These are phyloP conservation scores for Talaromyces sp. DNA, from an alignment of 2,329 filamentous ascomycete species.

Conservation along the genomic window DNA sequence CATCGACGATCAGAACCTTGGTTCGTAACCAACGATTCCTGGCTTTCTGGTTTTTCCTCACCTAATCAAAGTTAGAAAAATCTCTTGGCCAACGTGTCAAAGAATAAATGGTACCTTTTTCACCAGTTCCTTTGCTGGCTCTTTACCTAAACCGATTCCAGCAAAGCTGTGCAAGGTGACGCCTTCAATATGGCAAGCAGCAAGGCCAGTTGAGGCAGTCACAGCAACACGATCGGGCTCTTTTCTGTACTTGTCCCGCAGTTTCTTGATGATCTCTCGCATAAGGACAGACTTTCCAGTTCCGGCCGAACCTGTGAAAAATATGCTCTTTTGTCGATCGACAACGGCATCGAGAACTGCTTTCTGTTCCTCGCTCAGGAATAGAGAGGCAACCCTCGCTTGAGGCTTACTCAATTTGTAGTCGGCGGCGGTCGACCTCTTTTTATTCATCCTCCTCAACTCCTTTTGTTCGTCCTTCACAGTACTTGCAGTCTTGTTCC, in stretches of 20 bases:
- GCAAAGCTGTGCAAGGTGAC: slow-evolving; percentile 95
- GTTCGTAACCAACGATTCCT: slow-evolving; percentile 85
- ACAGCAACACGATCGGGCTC: slow-evolving; percentile 86
- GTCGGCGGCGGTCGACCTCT: slow-evolving; percentile 47
- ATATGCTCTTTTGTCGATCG: slow-evolving; percentile 78
- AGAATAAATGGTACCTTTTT: slow-evolving; percentile 58
- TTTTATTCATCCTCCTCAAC: slow-evolving; percentile 59
- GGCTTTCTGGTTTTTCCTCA: slow-evolving; percentile 81
- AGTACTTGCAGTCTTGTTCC: slow-evolving; percentile 71
- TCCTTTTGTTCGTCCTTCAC: slow-evolving; percentile 76
- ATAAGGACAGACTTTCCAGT: slow-evolving; percentile 97
- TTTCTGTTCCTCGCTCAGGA: slow-evolving; percentile 80
- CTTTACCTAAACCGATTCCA: slow-evolving; percentile 92
- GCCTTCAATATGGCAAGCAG: slow-evolving; percentile 94
- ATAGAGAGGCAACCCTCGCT: slow-evolving; percentile 54
- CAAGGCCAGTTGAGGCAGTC: slow-evolving; percentile 91
- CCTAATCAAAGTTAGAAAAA: slow-evolving; percentile 39
- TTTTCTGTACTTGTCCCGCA: slow-evolving; percentile 70
- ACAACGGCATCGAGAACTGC: slow-evolving; percentile 80
- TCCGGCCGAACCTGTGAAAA: slow-evolving; percentile 94
- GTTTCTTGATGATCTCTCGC: slow-evolving; percentile 78
- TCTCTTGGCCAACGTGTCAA: background rate
- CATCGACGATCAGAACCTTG: slow-evolving; percentile 85
- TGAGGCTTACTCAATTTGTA: slow-evolving; percentile 36
- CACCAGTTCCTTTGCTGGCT: slow-evolving; percentile 72